These are phyloP conservation scores for Scedosporium minutisporum DNA, from an alignment of 2,329 filamentous ascomycete genomes.

Conservation along the genomic window DNA sequence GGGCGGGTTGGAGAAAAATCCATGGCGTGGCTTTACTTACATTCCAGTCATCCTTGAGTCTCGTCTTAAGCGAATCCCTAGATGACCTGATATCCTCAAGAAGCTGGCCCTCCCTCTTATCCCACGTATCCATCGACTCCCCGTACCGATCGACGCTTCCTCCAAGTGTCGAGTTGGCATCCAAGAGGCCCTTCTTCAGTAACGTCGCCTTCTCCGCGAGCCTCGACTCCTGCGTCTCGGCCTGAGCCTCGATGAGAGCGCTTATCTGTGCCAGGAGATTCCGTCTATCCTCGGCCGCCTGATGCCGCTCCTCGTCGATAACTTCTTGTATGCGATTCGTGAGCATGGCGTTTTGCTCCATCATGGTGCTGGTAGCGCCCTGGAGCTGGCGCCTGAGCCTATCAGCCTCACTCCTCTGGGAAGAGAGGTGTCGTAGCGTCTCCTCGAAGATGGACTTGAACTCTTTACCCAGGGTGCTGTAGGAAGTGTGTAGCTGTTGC, in stretches of 20 bases:
- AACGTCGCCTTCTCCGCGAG: constrained; percentile 52
- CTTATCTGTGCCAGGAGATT: constrained; percentile 68
- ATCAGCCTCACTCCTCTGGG: constrained; percentile 51
- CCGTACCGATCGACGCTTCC: constrained; percentile 56
- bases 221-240: constrained; percentile 62
- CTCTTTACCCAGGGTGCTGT: constrained; percentile 72
- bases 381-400: constrained; percentile 62
- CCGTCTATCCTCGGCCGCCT: constrained; percentile 63
- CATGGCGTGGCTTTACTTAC: constrained; percentile 33
- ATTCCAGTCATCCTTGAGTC: constrained; percentile 79
- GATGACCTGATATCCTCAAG: constrained; percentile 63
- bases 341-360: constrained; percentile 58
- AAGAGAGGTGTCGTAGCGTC: constrained; percentile 51
- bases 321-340: constrained; percentile 58
- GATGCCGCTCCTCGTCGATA: constrained; percentile 66
- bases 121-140: constrained; percentile 66
- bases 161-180: constrained; percentile 56
- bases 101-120: constrained; percentile 56
- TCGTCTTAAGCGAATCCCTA: constrained; percentile 67
- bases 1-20: constrained; percentile 8
- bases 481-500: constrained; percentile 66
- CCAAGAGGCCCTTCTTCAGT: constrained; percentile 38
- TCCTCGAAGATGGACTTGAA: constrained; percentile 81
- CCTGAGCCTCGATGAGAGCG: constrained; percentile 63
- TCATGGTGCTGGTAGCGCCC: constrained; percentile 56